Conservation (phyloP, 2,329 filamentous ascomycete genomes). For the Penicillium brevicompactum region DNA sequence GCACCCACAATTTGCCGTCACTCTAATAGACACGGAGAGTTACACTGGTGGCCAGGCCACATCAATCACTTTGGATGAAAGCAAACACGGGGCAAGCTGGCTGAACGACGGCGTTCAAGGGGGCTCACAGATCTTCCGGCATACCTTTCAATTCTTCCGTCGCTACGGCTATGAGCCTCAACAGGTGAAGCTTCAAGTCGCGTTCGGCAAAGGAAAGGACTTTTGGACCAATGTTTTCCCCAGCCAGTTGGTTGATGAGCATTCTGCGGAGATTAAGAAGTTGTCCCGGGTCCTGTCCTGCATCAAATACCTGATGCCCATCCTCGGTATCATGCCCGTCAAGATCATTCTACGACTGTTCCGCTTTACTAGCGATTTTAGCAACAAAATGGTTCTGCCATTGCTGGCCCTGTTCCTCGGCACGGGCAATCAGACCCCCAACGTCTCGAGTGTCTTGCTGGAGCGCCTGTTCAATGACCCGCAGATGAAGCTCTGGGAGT, state of each 20-base stretch:
- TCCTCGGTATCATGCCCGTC: conserved; percentile 62
- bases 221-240: conserved; percentile 67
- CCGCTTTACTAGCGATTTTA: conserved; percentile 69
- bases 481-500: conserved; percentile 63
- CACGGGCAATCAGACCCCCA: conserved; percentile 72
- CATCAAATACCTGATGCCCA: conserved; percentile 57
- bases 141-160: conserved; percentile 64
- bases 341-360: conserved; percentile 68
- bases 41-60: conserved; percentile 65
- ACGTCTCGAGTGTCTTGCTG: conserved; percentile 70
- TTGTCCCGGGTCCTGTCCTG: conserved; percentile 58
- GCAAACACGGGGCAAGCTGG: conserved; percentile 60
- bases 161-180: conserved; percentile 59
- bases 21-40: conserved; percentile 60
- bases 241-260: conserved; percentile 57
- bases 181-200: conserved; percentile 61
- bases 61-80: conserved; percentile 58
- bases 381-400: conserved; percentile 70
- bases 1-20: conserved; percentile 68
- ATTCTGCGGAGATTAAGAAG: conserved; percentile 57
- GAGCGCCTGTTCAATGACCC: conserved; percentile 62
- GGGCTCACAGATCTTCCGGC: conserved; percentile 62
- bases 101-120: conserved; percentile 66
- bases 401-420: conserved; percentile 74
- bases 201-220: conserved; percentile 61